These are phyloP conservation scores for Penicillium sp. DNA, from an alignment of 2,329 filamentous ascomycete genomes.

Conservation along the genomic window DNA sequence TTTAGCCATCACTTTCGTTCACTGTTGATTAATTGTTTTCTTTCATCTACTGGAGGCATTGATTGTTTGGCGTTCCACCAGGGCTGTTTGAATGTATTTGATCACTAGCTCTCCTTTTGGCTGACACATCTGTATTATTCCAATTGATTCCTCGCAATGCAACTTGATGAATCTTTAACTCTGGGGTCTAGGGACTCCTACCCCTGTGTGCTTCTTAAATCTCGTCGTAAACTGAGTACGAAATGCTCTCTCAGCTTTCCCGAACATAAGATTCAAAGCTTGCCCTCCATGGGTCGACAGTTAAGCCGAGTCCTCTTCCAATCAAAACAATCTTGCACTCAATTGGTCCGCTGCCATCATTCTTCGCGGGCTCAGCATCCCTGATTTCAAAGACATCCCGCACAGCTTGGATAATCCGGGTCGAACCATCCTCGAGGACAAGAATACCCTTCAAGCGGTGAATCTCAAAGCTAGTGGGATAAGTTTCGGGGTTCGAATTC, in stretches of 20 bases:
- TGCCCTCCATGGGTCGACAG: slow-evolving; percentile 37
- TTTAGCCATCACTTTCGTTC: slow-evolving; percentile 8
- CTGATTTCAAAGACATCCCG: slow-evolving; percentile 91
- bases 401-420: slow-evolving; percentile 87
- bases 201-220: neutral
- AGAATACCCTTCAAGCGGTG: slow-evolving; percentile 87
- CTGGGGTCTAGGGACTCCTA: neutral
- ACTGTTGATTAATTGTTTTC: slow-evolving; percentile 9
- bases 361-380: slow-evolving; percentile 53
- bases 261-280: slow-evolving; percentile 39
- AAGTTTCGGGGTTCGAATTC: slow-evolving; percentile 19
- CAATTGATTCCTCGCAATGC: slow-evolving; percentile 19
- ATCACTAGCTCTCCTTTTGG: slow-evolving; percentile 27
- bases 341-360: slow-evolving; percentile 24
- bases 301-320: slow-evolving; percentile 45
- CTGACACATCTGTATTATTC: slow-evolving; percentile 34
- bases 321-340: slow-evolving; percentile 54
- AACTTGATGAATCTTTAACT: slow-evolving; percentile 2
- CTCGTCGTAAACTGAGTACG: slow-evolving; percentile 4
- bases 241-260: neutral
- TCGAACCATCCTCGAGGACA: slow-evolving; percentile 64
- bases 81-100: slow-evolving; percentile 31
- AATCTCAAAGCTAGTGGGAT: slow-evolving; percentile 67
- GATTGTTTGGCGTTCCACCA: slow-evolving; percentile 17
- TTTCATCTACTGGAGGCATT: slow-evolving; percentile 20